These are phyloP conservation scores for Mycena venus DNA, from an alignment of 768 basidiomycete genomes.

Conservation along the genomic window DNA sequence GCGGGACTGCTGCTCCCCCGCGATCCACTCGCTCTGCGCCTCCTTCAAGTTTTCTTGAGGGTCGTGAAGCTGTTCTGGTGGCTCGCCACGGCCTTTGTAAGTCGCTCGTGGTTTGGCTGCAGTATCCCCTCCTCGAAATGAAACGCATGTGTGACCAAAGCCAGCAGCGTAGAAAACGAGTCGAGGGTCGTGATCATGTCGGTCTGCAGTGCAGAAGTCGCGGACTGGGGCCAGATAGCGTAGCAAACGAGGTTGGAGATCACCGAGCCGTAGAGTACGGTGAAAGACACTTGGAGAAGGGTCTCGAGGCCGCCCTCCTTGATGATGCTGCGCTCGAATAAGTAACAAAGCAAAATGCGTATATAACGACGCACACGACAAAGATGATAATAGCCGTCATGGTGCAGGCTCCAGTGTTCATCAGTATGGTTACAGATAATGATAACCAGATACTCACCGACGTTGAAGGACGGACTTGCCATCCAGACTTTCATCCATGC, in stretches of 20 bases:
- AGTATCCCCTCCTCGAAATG: slow-evolving; percentile 79
- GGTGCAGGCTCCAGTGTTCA: slow-evolving; percentile 70
- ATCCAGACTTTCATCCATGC: slow-evolving; percentile 97
- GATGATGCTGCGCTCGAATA: slow-evolving; percentile 66
- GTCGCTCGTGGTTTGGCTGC: slow-evolving; percentile 68
- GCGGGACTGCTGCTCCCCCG: slow-evolving; percentile 41
- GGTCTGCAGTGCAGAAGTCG: slow-evolving; percentile 83
- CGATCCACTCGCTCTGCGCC: slow-evolving; percentile 87
- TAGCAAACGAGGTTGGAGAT: slow-evolving; percentile 93
- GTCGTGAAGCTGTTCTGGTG: slow-evolving; percentile 93
- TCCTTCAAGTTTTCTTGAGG: slow-evolving; percentile 90
- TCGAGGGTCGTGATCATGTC: slow-evolving; percentile 90
- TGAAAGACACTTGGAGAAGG: slow-evolving; percentile 79
- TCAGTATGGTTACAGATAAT: not conserved
- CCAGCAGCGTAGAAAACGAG: slow-evolving; percentile 89
- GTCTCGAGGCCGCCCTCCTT: slow-evolving; percentile 88
- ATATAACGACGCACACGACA: slow-evolving; percentile 68
- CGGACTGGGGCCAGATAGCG: slow-evolving; percentile 88
- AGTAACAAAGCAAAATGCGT: not conserved
- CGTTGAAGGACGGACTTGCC: slow-evolving; percentile 84
- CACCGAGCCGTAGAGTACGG: slow-evolving; percentile 80
- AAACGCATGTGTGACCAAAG: slow-evolving; percentile 87
- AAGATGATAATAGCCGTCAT: slow-evolving; percentile 91
- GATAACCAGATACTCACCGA: slow-evolving; percentile 59
- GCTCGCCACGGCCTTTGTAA: slow-evolving; percentile 84